These are phyloP conservation scores for Pinus taeda DNA, from an alignment of 75 land plant species.

Conservation along the genomic window DNA sequence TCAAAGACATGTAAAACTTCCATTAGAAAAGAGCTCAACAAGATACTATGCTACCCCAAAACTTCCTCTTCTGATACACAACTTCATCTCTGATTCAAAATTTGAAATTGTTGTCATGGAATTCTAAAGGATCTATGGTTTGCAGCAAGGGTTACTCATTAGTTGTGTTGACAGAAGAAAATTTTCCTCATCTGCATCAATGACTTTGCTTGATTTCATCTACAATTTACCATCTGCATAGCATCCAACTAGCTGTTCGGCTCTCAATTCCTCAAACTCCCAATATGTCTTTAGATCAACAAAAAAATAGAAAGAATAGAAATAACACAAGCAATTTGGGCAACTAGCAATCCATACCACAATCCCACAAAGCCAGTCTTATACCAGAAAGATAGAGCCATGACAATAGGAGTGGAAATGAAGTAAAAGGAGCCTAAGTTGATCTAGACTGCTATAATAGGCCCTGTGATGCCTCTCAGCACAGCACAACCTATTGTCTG, in stretches of 20 bases:
- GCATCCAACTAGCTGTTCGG: no score
- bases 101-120: not conserved
- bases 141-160: not conserved
- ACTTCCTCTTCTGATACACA: not conserved
- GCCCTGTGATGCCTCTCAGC: slow-evolving; percentile 81
- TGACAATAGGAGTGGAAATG: slow-evolving; percentile 80
- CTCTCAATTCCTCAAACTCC: no score
- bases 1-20: no score
- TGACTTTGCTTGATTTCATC: not conserved
- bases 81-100: not conserved
- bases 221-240: not conserved
- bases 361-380: slow-evolving; percentile 68
- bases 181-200: slow-evolving; percentile 4
- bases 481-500: slow-evolving; percentile 88
- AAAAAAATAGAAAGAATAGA: slow-evolving; percentile 57
- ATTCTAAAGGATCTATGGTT: not conserved
- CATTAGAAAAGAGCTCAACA: no score
- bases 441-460: slow-evolving; percentile 67
- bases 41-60: not conserved
- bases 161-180: not conserved
- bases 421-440: slow-evolving; percentile 81
- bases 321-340: slow-evolving; percentile 70
- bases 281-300: slow-evolving; percentile 61
- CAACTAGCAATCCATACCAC: slow-evolving; percentile 80
- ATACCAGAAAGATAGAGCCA: slow-evolving; percentile 66